Evolutionary conservation across 352 stramenopile genomes (phyloP).

Genomic region (Phytophthora sp.): DNA sequence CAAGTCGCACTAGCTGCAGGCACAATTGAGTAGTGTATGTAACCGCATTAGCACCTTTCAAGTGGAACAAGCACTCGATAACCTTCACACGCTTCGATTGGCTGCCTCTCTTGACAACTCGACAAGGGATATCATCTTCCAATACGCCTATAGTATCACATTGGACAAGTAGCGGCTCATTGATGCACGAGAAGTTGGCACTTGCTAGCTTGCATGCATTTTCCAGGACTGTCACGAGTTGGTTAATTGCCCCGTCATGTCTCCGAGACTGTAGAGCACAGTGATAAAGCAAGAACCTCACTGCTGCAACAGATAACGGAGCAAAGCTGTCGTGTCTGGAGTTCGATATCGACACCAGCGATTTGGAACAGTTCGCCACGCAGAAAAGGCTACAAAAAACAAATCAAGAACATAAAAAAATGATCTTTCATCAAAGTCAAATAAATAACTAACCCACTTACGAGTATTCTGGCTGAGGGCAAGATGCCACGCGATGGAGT

Average conservation of each 20-base stretch:
- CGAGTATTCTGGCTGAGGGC: slow-evolving; percentile 45
- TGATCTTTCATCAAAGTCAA: neutral
- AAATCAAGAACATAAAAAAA: neutral
- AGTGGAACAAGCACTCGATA: slow-evolving; percentile 45
- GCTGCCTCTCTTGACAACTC: slow-evolving; percentile 27
- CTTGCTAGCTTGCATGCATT: slow-evolving; percentile 41
- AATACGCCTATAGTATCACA: slow-evolving; percentile 36
- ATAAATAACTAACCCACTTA: slow-evolving; percentile 30
- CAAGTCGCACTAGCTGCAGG: slow-evolving; percentile 42
- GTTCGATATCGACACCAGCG: slow-evolving; percentile 40
- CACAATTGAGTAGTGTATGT: slow-evolving; percentile 41
- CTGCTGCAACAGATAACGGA: slow-evolving; percentile 33
- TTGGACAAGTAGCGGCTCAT: slow-evolving; percentile 1
- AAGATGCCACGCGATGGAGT: slow-evolving; percentile 35
- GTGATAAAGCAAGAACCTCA: slow-evolving; percentile 52
- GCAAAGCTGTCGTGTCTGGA: slow-evolving; percentile 35
- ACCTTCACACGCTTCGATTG: slow-evolving; percentile 34
- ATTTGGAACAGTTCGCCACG: slow-evolving; percentile 49
- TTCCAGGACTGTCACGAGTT: slow-evolving; percentile 39
- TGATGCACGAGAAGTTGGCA: slow-evolving; percentile 29
- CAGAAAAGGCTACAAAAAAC: slow-evolving; percentile 40
- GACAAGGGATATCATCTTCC: slow-evolving; percentile 28
- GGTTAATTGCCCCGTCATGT: slow-evolving; percentile 40
- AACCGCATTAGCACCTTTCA: slow-evolving; percentile 32
- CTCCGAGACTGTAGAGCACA: slow-evolving; percentile 40